Base-by-base conservation (phyloP, 1,139 yeast species). In the Blastobotrys proliferans region DNA sequence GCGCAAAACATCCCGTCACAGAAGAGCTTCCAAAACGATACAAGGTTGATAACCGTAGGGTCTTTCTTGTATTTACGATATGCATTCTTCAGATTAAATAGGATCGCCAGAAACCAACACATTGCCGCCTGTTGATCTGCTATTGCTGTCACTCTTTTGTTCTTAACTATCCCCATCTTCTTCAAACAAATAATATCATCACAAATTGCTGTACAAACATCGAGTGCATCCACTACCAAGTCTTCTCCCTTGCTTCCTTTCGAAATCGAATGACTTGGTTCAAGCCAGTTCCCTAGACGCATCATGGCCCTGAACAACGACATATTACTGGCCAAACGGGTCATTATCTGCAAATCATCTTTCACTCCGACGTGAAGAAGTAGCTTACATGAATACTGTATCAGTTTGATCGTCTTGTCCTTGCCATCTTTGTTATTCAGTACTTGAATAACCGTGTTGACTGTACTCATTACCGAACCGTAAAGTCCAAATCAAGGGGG, bases 231-330 rank as follows among this genome's bases (percentile, higher is more conserved):
- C 4, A 48, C 39, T 9, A 46, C 20, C 22, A 45, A 13, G 16
- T 44, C 49, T 18, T 27, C 27, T 8, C 32, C 27, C 29, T 35
- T 30, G 19, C 46, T 40, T 6, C 43, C 41, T 20, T 42, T 34
- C 9, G 32, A 20, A n/a, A 52, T 37, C 16, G 33, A 49, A 14
- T 54, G 50, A 19, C 46, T 45, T 1, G 56, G 48, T 26, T 49
- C 52, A 39, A 60, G 27, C 64, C 64, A 61, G 48, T 61, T 60
- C 18, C 63, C 63, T 18, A 62, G 46, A 26, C 62, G 54, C 38
- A 62, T 56, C 32, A 60, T 50, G 31, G 60, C 57, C 28, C 66
- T 54, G 33, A 61, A 61, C 50, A 53, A 51, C 18, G 63, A 57
- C n/a, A 61, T 41, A n/a, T 49, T 47, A 10, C 55, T 47, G 4